These are phyloP conservation scores for Verticillium longisporum DNA, from an alignment of 2,329 filamentous ascomycete genomes.

Conservation along the genomic window DNA sequence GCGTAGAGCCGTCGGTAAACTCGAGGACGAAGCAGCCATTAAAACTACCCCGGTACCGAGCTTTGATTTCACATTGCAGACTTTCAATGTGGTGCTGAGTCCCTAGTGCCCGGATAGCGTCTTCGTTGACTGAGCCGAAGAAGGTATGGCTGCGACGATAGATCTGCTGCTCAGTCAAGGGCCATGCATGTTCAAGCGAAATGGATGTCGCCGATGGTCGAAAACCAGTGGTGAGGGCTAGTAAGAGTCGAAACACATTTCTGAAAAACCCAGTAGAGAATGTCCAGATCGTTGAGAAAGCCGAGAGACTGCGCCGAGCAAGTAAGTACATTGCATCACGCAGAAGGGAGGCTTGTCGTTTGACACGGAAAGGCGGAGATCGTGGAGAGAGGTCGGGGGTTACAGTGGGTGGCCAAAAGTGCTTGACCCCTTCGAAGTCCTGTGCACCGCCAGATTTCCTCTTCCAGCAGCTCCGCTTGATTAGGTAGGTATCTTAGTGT, in stretches of 20 bases:
- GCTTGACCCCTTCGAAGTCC: too few species aligned
- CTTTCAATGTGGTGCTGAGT: constrained; percentile 5
- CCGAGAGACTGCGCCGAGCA: neutral
- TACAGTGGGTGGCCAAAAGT: too few species aligned
- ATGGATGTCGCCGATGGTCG: neutral
- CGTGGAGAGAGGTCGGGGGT: neutral
- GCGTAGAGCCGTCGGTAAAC: constrained; percentile 5
- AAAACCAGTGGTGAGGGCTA: neutral
- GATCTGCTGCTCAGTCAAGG: neutral
- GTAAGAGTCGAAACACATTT: neutral
- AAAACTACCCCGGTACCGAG: constrained; percentile 8
- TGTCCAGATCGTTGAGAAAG: neutral
- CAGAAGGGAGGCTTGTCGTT: neutral
- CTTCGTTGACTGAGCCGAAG: constrained; percentile 7
- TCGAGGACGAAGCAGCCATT: constrained; percentile 13
- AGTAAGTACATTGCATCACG: neutral
- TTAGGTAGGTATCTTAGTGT: too few species aligned
- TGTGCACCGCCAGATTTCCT: too few species aligned
- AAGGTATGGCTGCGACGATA: constrained; percentile 2
- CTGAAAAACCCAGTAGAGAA: neutral
- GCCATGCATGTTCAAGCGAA: neutral
- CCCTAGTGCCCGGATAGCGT: constrained; percentile 8
- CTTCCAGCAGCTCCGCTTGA: too few species aligned
- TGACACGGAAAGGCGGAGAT: neutral
- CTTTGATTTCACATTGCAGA: constrained; percentile 5